Base-by-base conservation (phyloP, 2,329 filamentous ascomycete species). In the Claviceps arundinis region DNA sequence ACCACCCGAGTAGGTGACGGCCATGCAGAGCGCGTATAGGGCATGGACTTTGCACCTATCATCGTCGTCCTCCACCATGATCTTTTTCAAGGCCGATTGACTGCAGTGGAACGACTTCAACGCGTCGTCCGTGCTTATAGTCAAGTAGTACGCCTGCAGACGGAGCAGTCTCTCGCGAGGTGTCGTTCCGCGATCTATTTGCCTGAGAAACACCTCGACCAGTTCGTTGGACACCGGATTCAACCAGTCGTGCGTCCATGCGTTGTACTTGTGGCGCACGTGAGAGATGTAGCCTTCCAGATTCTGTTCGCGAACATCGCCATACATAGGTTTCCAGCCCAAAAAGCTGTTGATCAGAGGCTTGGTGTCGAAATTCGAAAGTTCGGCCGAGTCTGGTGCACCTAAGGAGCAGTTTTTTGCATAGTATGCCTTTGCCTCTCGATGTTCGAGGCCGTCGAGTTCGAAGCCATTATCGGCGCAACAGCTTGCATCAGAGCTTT, bases 311-410 rank as follows among this genome's bases (percentile, higher is more conserved):
- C 89, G 80, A 22, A 81, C 80, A 56, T 86, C 79, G 24, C 76
- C 78, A 57, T 82, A 89, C 66, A 84, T 88, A 57, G 84, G 81
- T 73, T 94, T 95, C 60, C 87, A 82, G 56, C 78, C 74, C 51
- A 84, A 74, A 30, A 95, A 78, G 58, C 86, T 81, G 47, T 84
- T 75, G 56, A 94, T 81, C 53, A 83, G 78, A 56, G 82, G 77
- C 30, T 75, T 72, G 37, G 64, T 60, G 52, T 81, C 76, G 77
- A 85, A 87, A 26, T 75, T 71, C 8, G 26, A 30, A 30, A 30
- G 26, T 30, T 30, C 26, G 26, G 26, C 26, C 2, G 26, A 30
- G 8, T 30, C 26, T 30, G 26, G 26, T 30, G 26, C 8, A 30
- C 26, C 1, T 30, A 11, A 11, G 8, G 8, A 11, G 8, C 26